Evolutionary conservation across 441 rosid genomes (phyloP).

Genomic region (Melianthus villosus): DNA sequence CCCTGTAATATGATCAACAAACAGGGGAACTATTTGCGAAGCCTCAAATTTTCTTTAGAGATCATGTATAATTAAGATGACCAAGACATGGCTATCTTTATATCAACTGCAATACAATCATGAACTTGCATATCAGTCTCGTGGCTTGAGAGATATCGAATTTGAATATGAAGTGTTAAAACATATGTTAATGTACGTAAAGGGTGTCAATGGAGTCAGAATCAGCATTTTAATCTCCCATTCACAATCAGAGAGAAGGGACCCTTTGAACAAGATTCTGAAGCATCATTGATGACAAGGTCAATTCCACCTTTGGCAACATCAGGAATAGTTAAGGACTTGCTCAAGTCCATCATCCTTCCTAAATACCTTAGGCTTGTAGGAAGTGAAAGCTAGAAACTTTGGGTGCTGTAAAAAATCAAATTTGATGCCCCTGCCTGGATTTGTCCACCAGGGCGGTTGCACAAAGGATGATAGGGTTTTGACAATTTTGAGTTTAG

Average conservation of each 20-base stretch:
- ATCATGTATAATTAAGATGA: too few species aligned
- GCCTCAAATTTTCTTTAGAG: too few species aligned
- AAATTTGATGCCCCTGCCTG: constrained; percentile 57
- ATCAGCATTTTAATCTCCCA: constrained; percentile 71
- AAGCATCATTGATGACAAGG: constrained; percentile 42
- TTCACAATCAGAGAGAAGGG: constrained; percentile 27
- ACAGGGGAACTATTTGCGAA: not conserved
- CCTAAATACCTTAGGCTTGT: constrained; percentile 74
- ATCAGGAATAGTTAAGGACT: constrained; percentile 46
- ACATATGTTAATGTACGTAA: constrained; percentile 59
- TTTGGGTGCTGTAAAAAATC: constrained; percentile 32
- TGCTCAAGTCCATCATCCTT: constrained; percentile 75
- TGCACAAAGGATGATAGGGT: constrained; percentile 19
- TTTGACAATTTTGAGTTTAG: constrained; percentile 29
- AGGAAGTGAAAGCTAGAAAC: constrained; percentile 65
- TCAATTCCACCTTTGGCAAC: constrained; percentile 59
- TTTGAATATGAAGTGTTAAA: too few species aligned
- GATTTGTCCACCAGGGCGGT: constrained; percentile 39
- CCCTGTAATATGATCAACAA: constrained; percentile 28
- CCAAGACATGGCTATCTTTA: too few species aligned
- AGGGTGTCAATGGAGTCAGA: constrained; percentile 85
- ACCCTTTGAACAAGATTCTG: constrained; percentile 34
- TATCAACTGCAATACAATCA: too few species aligned
- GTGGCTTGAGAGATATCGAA: too few species aligned
- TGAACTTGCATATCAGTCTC: too few species aligned